Evolutionary conservation across 352 stramenopile species (phyloP).

Genomic region (Phytophthora pinifolia): DNA sequence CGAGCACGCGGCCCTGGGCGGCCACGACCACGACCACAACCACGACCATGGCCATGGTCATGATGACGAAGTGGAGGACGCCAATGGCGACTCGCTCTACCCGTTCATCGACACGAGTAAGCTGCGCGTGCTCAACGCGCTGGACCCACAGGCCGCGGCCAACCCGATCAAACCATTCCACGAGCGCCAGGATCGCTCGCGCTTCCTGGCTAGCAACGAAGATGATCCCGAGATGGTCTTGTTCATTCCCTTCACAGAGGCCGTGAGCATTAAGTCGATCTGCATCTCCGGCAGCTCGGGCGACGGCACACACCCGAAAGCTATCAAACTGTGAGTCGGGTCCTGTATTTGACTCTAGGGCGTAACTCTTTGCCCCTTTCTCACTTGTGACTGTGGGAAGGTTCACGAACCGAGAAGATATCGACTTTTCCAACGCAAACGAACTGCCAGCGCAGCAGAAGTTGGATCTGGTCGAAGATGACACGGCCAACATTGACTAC

Average conservation of each 20-base stretch:
- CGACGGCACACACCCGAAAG: constrained; percentile 80
- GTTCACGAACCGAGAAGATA: constrained; percentile 83
- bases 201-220: constrained; percentile 74
- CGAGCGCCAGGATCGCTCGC: constrained; percentile 64
- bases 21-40: constrained; percentile 53
- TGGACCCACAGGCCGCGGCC: constrained; percentile 53
- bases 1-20: constrained; percentile 47
- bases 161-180: constrained; percentile 86
- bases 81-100: constrained; percentile 78
- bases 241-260: constrained; percentile 86
- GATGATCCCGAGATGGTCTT: constrained; percentile 86
- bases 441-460: constrained; percentile 77
- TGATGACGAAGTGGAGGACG: constrained; percentile 65
- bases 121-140: constrained; percentile 75
- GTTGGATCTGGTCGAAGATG: constrained; percentile 76
- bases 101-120: constrained; percentile 88
- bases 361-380: too few relatives aligned
- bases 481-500: constrained; percentile 67
- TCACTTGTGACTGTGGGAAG: constrained; percentile 27
- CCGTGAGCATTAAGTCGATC: constrained; percentile 88
- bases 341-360: constrained; percentile 16
- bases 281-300: constrained; percentile 75
- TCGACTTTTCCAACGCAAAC: constrained; percentile 83
- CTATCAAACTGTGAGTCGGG: constrained; percentile 62
- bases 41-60: constrained; percentile 56